A percentile compares a stretch with the other conserved stretches of the same genome.
Conservation (phyloP, 2,329 filamentous ascomycete genomes). For the Coleophoma cylindrospora region DNA sequence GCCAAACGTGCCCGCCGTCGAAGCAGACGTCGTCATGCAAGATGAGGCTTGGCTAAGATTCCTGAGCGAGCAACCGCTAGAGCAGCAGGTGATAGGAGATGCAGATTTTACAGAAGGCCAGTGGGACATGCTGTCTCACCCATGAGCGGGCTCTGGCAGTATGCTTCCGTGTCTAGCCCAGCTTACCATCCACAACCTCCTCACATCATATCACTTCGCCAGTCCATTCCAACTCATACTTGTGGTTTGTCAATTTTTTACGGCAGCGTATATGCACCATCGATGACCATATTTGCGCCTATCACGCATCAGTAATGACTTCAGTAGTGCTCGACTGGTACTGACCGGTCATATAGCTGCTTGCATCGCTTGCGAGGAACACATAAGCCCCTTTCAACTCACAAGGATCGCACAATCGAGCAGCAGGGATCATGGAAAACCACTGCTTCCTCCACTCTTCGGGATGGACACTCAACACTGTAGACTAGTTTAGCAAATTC, state of each 20-base stretch:
- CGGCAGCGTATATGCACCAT: constrained; percentile 21
- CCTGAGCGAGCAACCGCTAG: not conserved
- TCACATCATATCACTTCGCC: no score
- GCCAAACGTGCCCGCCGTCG: constrained; percentile 33
- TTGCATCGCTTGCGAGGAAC: constrained; percentile 56
- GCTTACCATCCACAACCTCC: no score
- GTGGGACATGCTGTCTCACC: no score
- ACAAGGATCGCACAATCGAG: constrained; percentile 9
- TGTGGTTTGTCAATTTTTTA: constrained; percentile 2
- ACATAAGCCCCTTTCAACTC: constrained; percentile 34
- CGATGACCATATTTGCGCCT: constrained; percentile 19
- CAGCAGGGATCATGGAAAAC: constrained; percentile 11
- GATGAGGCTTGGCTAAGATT: constrained; percentile 34
- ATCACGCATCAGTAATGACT: not conserved
- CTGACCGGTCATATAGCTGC: constrained; percentile 46
- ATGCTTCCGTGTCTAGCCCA: no score
- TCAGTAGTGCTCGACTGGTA: not conserved
- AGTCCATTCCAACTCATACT: no score
- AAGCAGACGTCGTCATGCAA: constrained; percentile 32
- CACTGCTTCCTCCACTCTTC: constrained; percentile 11
- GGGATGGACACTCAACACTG: constrained; percentile 25
- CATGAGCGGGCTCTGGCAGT: no score
- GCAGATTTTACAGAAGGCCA: no score
- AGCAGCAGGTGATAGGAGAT: no score
- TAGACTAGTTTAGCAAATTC: not conserved